Evolutionary conservation across 129 eudicot genomes (phyloP).

Genomic region (Arctium lappa): DNA sequence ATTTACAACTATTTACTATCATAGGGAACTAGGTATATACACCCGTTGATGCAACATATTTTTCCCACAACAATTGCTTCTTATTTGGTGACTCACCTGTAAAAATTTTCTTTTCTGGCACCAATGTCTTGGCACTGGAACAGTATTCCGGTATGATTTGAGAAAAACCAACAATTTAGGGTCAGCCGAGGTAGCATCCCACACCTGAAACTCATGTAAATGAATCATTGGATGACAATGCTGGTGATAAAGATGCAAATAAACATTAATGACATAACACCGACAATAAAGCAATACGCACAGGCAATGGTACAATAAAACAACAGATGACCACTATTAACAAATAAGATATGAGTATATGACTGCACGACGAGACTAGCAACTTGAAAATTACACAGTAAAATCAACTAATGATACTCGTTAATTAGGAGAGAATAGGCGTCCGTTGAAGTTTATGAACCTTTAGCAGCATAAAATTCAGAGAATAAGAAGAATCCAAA

Average conservation of each 20-base stretch:
- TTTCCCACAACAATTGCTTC: background rate
- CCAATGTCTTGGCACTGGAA: constrained; percentile 99
- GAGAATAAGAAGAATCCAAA: background rate
- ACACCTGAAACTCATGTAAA: constrained; percentile 55
- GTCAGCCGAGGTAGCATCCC: constrained; percentile 98
- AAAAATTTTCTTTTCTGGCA: constrained; percentile 92
- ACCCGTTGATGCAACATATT: constrained; percentile 2
- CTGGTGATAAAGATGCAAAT: background rate
- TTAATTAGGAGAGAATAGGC: background rate
- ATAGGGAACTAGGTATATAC: constrained; percentile 6
- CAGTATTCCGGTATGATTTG: constrained; percentile 90
- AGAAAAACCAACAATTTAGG: constrained; percentile 89
- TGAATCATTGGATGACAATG: background rate
- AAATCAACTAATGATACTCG: no score
- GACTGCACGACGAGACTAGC: background rate
- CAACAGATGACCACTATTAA: background rate
- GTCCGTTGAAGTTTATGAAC: background rate
- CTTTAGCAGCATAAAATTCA: background rate
- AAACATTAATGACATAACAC: background rate
- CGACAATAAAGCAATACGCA: background rate
- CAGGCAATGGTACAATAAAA: background rate
- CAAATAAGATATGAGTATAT: background rate
- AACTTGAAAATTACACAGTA: background rate
- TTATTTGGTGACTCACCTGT: constrained; percentile 58
- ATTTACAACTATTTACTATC: constrained; percentile 17